These are phyloP conservation scores for Conringia planisiliqua DNA, from an alignment of 345 rosid genomes.

Conservation along the genomic window DNA sequence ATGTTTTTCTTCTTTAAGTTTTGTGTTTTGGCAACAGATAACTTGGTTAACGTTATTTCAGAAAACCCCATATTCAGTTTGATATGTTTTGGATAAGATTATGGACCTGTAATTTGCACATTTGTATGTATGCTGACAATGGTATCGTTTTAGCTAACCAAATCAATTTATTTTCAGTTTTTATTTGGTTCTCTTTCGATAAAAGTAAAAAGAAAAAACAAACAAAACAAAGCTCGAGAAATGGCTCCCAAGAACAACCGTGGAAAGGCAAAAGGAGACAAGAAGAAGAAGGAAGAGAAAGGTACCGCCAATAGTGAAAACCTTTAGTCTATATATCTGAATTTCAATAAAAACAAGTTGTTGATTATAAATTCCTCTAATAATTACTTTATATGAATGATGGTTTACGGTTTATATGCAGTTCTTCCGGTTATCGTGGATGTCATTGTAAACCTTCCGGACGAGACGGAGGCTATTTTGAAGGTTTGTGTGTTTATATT, in stretches of 20 bases:
- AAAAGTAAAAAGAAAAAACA: not conserved
- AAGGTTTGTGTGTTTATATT: slow-evolving; percentile 53
- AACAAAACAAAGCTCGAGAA: slow-evolving; percentile 26
- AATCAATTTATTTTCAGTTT: slow-evolving; percentile 7
- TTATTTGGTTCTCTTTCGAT: not conserved
- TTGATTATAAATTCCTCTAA: not conserved
- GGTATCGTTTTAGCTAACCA: not conserved
- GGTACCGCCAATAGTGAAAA: slow-evolving; percentile 38
- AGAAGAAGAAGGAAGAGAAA: slow-evolving; percentile 98
- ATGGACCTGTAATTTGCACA: not conserved
- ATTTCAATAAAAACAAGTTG: not conserved
- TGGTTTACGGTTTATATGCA: slow-evolving; percentile 40
- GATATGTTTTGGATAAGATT: slow-evolving; percentile 15
- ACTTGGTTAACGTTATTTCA: not conserved
- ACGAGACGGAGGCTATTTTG: slow-evolving; percentile 63
- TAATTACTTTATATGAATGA: not conserved
- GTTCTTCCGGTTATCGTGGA: slow-evolving; percentile 90
- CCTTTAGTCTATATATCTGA: not conserved
- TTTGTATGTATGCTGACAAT: slow-evolving; percentile 3
- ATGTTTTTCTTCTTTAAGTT: not conserved
- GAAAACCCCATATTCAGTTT: not conserved
- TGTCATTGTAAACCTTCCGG: slow-evolving; percentile 78
- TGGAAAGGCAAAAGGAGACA: slow-evolving; percentile 84
- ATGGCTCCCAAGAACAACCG: slow-evolving; percentile 98
- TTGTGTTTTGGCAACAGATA: not conserved